Conservation (phyloP, 148 eudicot species). For the Camellia granthamiana region DNA sequence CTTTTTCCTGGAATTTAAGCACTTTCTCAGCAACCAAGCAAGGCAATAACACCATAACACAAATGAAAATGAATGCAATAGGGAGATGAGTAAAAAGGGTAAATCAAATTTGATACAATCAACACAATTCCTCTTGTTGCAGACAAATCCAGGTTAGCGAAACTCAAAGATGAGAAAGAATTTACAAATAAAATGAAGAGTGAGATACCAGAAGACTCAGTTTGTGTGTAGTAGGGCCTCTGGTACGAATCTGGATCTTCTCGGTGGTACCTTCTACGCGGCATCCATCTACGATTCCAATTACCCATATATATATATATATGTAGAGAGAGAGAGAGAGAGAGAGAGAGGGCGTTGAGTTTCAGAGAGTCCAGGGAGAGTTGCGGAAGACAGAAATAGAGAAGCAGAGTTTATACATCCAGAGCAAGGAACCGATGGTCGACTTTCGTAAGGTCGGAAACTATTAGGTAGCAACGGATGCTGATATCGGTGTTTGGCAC, state of each 20-base stretch:
- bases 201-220: neutral
- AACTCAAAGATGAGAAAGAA: neutral
- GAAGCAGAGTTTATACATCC: too few relatives aligned
- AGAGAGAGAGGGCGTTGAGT: neutral
- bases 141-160: neutral
- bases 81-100: neutral
- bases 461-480: too few relatives aligned
- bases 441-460: too few relatives aligned
- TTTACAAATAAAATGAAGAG: neutral
- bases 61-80: neutral
- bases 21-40: neutral
- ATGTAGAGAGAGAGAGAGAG: too few relatives aligned
- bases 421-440: too few relatives aligned
- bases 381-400: too few relatives aligned
- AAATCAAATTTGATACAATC: neutral
- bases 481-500: too few relatives aligned
- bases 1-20: neutral
- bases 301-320: conserved; percentile 4
- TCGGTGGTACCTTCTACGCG: conserved; percentile 6
- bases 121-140: neutral
- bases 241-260: neutral
- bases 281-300: conserved; percentile 14
- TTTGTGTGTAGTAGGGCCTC: neutral
- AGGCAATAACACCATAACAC: neutral
- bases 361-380: too few relatives aligned